These are phyloP conservation scores for Rusavskia elegans DNA, from an alignment of 495 filamentous ascomycete species.

Conservation along the genomic window DNA sequence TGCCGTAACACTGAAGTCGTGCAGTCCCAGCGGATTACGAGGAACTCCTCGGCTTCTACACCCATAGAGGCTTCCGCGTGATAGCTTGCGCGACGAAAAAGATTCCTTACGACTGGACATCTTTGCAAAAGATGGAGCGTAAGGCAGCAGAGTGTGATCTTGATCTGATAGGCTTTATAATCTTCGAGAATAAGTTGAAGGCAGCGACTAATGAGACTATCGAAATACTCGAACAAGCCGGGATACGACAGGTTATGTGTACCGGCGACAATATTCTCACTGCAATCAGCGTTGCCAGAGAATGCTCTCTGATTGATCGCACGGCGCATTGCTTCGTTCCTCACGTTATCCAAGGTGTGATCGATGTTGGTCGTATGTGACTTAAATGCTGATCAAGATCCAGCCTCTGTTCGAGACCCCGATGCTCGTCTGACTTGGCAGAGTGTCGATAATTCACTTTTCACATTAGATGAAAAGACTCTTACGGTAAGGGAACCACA, in stretches of 20 bases:
- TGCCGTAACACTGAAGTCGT: too few relatives aligned
- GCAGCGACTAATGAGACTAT: constrained; percentile 62
- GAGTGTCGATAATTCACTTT: constrained; percentile 70
- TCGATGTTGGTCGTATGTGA: background rate
- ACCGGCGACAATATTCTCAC: constrained; percentile 98
- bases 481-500: constrained; percentile 36
- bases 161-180: constrained; percentile 85
- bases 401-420: constrained; percentile 46
- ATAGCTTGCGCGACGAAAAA: constrained; percentile 91
- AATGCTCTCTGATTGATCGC: constrained; percentile 70
- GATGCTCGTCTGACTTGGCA: constrained; percentile 71
- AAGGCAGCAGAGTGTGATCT: constrained; percentile 67
- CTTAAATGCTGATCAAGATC: constrained; percentile 4
- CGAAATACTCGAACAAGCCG: constrained; percentile 65
- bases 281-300: constrained; percentile 87
- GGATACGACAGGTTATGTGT: constrained; percentile 88
- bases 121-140: constrained; percentile 83
- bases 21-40: constrained; percentile 79
- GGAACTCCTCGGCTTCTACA: constrained; percentile 74
- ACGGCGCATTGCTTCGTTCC: constrained; percentile 83
- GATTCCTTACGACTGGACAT: constrained; percentile 77
- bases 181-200: constrained; percentile 98
- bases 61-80: constrained; percentile 90
- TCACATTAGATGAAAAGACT: constrained; percentile 59
- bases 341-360: constrained; percentile 59